Evolutionary conservation across 495 filamentous ascomycete species (phyloP).

Genomic region (Talaromyces wortmannii): DNA sequence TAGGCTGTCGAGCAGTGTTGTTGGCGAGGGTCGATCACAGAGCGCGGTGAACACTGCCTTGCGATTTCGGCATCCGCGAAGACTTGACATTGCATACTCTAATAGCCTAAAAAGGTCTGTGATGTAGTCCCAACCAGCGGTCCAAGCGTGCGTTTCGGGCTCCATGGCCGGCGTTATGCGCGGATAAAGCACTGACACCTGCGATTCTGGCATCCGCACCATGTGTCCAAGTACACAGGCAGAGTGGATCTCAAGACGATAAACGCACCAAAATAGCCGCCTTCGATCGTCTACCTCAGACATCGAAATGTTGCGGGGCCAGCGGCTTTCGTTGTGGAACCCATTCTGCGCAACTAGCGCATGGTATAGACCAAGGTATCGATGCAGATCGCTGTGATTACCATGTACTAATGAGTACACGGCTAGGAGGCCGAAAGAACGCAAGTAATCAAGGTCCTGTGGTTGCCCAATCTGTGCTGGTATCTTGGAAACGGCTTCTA

Average conservation of each 20-base stretch:
- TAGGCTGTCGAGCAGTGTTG: too few species aligned
- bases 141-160: too few species aligned
- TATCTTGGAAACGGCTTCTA: not conserved
- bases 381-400: not conserved
- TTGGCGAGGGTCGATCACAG: too few species aligned
- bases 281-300: not conserved
- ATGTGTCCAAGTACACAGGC: not conserved
- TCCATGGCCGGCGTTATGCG: too few species aligned
- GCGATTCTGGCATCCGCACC: not conserved
- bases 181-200: not conserved
- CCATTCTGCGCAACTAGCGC: not conserved
- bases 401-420: too few species aligned
- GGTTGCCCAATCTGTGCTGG: not conserved
- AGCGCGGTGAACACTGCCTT: too few species aligned
- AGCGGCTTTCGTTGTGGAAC: not conserved
- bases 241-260: slow-evolving; percentile 1
- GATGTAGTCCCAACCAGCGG: too few species aligned
- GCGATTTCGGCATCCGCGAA: too few species aligned
- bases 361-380: not conserved
- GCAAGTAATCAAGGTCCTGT: not conserved
- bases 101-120: too few species aligned
- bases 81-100: too few species aligned
- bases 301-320: not conserved
- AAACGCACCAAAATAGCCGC: not conserved
- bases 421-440: too few species aligned